Evolutionary conservation across 208 protist genomes (phyloP).

Genomic region (Trypanosoma conorhini): DNA sequence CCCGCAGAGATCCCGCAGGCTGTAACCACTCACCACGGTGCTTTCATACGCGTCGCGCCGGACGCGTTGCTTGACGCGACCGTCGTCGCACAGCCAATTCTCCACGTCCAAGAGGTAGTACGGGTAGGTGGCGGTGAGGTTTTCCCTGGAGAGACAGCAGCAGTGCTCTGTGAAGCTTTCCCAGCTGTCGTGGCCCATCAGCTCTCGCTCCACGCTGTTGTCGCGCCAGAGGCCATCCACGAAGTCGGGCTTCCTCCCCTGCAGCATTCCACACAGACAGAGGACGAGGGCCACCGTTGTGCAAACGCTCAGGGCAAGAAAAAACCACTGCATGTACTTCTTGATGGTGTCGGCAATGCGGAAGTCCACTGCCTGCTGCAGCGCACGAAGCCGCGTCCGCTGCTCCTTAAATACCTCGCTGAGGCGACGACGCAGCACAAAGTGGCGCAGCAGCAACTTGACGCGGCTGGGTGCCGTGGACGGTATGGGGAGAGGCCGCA

Average conservation of each 20-base stretch:
- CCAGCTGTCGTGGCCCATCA: constrained; percentile 64
- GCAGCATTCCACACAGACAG: constrained; percentile 49
- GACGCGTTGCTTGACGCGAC: constrained; percentile 72
- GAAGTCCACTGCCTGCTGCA: constrained; percentile 61
- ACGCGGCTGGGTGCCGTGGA: constrained; percentile 10
- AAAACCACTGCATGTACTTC: constrained; percentile 45
- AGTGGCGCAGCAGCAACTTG: constrained; percentile 46
- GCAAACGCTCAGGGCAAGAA: constrained; percentile 50
- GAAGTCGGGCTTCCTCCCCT: constrained; percentile 38
- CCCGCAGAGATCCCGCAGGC: constrained; percentile 60
- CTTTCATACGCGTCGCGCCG: constrained; percentile 44
- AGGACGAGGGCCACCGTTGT: constrained; percentile 45
- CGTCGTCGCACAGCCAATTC: constrained; percentile 73
- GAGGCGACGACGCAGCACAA: constrained; percentile 53
- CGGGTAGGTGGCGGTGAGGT: constrained; percentile 35
- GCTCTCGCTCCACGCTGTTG: constrained; percentile 24
- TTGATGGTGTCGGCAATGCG: constrained; percentile 44
- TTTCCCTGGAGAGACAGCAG: constrained; percentile 49
- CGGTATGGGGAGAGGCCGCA: neutral
- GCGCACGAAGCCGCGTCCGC: constrained; percentile 30
- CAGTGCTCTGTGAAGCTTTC: constrained; percentile 53
- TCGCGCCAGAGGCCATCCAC: constrained; percentile 33
- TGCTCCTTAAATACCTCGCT: constrained; percentile 42
- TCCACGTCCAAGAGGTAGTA: constrained; percentile 69
- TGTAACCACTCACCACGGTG: constrained; percentile 43